Percentiles rank a stretch among this genome's conserved stretches.
These are phyloP conservation scores for Blastomyces percursus DNA, from an alignment of 2,329 filamentous ascomycete genomes.

Conservation along the genomic window DNA sequence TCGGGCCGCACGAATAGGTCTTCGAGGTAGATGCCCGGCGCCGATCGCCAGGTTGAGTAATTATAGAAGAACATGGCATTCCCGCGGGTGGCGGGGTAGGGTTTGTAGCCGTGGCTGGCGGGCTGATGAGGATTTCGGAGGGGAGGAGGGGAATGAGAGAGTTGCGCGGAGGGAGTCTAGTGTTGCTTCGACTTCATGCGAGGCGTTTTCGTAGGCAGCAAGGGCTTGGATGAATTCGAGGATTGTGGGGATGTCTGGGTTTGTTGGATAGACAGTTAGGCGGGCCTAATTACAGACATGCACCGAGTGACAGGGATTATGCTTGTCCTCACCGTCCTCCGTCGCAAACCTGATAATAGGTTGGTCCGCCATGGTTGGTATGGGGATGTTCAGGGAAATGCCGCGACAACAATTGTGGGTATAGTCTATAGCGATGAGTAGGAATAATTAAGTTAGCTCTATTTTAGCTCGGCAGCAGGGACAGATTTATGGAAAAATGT, in stretches of 20 bases:
- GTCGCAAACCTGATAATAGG: conserved; percentile 33
- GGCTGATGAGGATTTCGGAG: conserved; percentile 46
- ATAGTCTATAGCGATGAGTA: not conserved
- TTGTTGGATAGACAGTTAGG: not conserved
- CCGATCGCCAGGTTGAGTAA: conserved; percentile 86
- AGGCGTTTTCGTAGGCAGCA: conserved; percentile 75
- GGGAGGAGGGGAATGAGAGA: conserved; percentile 59
- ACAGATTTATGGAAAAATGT: not conserved
- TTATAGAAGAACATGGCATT: conserved; percentile 90
- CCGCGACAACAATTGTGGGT: not conserved
- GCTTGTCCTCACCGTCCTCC: conserved; percentile 23
- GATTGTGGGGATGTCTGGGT: conserved; percentile 67
- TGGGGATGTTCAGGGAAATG: not conserved
- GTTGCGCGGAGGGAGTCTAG: conserved; percentile 59
- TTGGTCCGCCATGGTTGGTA: conserved; percentile 23
- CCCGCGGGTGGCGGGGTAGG: conserved; percentile 44
- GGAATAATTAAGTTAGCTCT: not conserved
- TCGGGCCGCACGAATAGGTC: conserved; percentile 71
- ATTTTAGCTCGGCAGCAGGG: not conserved
- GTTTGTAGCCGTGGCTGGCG: conserved; percentile 37
- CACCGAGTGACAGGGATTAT: not conserved
- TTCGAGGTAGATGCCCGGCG: conserved; percentile 82
- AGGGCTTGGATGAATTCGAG: conserved; percentile 72
- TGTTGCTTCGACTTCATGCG: conserved; percentile 65
- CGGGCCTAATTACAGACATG: not conserved